Base-by-base conservation (phyloP, 176 grass and related monocot species). In the Cocos nucifera region DNA sequence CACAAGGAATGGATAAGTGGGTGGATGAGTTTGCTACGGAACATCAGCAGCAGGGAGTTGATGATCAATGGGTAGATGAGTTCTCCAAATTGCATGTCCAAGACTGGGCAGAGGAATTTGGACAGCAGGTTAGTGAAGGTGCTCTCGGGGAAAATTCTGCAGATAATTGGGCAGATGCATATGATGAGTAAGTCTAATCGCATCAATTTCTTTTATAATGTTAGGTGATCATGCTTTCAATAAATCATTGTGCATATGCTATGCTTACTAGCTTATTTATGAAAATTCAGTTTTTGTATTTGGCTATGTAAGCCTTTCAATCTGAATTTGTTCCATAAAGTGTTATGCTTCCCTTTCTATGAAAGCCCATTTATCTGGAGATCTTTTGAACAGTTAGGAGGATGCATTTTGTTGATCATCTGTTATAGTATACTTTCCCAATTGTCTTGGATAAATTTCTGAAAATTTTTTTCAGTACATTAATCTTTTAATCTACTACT, bases 31-130 rank as follows among this genome's bases (percentile, higher is more conserved):
- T 88, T 58, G 64, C 78, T 63, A 87, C 79, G 78, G 76, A 92
- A 52, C 73, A 92, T 69, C 77, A 82, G 77, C 83, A 75, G 26
- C 69, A 78, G 20, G 80, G 58, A 17, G 60, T 83, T 52, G 83
- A 92, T 19, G 82, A 98, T 59, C 76, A 79, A 35, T 98, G 93
- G 93, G 49, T 91, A 20, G 73, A 85, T 57, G 87, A 98, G 71
- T 98, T 98, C 73, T 92, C 93, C 12, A 98, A 98, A 75, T 88
- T 98, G 77, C 80, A 77, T 70, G 56, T 92, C 22, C 76, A 90
- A 61, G 84, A 89, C 57, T 98, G 93, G 93, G 84, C 76, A 50
- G 82, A 98, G 27, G 87, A 98, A 72, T 98, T 92, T 51, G 70
- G 67, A 72, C 18, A 82, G 68, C 56, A 76, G 59, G 18, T 77